Conservation (phyloP, 495 filamentous ascomycete genomes). For the Tuber aestivum region DNA sequence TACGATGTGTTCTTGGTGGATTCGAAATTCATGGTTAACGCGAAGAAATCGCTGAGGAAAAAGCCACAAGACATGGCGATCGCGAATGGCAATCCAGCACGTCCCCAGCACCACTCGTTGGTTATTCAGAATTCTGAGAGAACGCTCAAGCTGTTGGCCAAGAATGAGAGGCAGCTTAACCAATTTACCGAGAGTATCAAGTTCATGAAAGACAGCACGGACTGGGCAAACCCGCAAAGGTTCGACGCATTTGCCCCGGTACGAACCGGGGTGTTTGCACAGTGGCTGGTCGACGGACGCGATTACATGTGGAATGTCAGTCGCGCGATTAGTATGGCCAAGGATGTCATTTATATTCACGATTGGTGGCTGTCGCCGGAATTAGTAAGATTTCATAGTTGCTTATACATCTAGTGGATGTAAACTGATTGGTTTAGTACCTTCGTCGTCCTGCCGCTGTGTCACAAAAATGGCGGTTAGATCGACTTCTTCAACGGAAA, state of each 20-base stretch:
- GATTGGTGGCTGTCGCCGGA: constrained; percentile 99
- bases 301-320: constrained; percentile 99
- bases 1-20: constrained; percentile 98
- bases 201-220: constrained; percentile 72
- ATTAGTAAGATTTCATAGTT: constrained; percentile 45
- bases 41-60: constrained; percentile 52
- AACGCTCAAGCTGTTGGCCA: constrained; percentile 81
- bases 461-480: constrained; percentile 96
- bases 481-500: constrained; percentile 89
- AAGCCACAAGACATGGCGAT: constrained; percentile 51
- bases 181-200: constrained; percentile 91
- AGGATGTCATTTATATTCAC: constrained; percentile 98
- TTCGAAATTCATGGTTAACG: constrained; percentile 68
- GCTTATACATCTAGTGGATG: not conserved
- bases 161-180: constrained; percentile 77
- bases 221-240: constrained; percentile 75
- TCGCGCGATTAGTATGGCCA: constrained; percentile 92
- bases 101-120: constrained; percentile 75
- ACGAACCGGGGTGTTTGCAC: constrained; percentile 75
- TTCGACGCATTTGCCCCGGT: constrained; percentile 94
- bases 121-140: constrained; percentile 80
- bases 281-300: constrained; percentile 93
- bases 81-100: constrained; percentile 47
- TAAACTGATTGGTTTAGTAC: constrained; percentile 50
- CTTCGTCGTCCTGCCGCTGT: constrained; percentile 91